phyloP scores from a whole-genome alignment of 2,329 filamentous ascomycete genomes.

The Claviceps sp. region DNA sequence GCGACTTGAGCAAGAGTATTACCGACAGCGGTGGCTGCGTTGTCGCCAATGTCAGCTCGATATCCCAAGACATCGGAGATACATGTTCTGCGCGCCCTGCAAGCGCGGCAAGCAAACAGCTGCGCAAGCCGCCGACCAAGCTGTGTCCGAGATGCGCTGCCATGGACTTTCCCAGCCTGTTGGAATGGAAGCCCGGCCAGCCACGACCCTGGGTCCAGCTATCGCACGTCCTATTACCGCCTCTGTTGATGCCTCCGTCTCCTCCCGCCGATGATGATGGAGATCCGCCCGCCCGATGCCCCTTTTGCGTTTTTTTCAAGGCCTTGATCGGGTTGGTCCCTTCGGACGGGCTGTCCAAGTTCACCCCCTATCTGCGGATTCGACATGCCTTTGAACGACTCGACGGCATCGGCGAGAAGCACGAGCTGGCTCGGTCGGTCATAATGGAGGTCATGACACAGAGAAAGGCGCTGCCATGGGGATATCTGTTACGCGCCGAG shows the following conservation, averaged over 20 bases:
- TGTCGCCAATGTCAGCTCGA: conserved; percentile 15
- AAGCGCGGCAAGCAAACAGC: neutral
- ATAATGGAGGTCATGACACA: conserved; percentile 24
- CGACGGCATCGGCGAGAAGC: conserved; percentile 21
- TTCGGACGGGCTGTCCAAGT: conserved; percentile 19
- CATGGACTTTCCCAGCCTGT: conserved; percentile 22
- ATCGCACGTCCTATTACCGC: conserved; percentile 14
- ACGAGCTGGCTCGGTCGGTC: conserved; percentile 21
- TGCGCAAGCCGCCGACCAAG: conserved; percentile 5
- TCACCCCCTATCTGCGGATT: conserved; percentile 22
- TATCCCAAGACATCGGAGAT: neutral
- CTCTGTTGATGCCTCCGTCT: conserved; percentile 10
- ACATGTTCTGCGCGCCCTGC: neutral
- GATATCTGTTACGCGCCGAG: conserved; percentile 20
- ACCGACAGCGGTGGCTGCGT: neutral
- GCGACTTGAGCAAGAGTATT: neutral
- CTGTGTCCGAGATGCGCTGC: conserved; percentile 20
- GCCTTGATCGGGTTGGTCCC: conserved; percentile 16
- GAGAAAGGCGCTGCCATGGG: conserved; percentile 23
- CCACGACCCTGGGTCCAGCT: conserved; percentile 23
- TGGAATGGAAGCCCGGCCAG: conserved; percentile 23
- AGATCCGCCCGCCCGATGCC: conserved; percentile 12
- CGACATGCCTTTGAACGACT: conserved; percentile 25
- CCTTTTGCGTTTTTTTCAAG: conserved; percentile 26
- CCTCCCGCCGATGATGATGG: conserved; percentile 8